Evolutionary conservation across 352 stramenopile species (phyloP).

Genomic region (Phytophthora cajani): DNA sequence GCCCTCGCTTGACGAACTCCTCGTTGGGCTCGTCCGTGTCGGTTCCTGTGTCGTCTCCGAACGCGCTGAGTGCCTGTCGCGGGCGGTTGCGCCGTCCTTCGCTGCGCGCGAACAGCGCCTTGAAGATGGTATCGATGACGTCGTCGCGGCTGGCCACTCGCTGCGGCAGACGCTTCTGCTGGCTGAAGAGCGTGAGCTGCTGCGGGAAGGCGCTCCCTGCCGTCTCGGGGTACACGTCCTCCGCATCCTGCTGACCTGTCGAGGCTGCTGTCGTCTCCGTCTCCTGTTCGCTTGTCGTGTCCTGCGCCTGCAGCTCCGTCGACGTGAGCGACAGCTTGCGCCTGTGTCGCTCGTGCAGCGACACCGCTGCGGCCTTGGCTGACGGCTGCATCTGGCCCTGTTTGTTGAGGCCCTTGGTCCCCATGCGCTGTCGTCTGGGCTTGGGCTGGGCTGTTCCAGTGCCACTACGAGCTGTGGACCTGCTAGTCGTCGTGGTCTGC

Average conservation of each 20-base stretch:
- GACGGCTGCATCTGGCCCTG: constrained; percentile 15
- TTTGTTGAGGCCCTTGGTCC: constrained; percentile 40
- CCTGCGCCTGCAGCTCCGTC: constrained; percentile 22
- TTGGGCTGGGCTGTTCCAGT: constrained; percentile 30
- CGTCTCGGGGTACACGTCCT: constrained; percentile 73
- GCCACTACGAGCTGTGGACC: neutral
- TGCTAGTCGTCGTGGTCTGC: constrained; percentile 1
- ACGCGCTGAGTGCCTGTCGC: constrained; percentile 57
- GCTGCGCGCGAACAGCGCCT: constrained; percentile 67
- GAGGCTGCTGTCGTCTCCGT: constrained; percentile 7
- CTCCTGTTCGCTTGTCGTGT: constrained; percentile 2
- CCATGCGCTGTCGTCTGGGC: constrained; percentile 62
- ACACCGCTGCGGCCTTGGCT: constrained; percentile 20
- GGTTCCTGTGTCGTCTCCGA: constrained; percentile 79
- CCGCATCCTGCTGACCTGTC: constrained; percentile 48
- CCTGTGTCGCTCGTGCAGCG: constrained; percentile 31
- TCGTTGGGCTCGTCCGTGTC: constrained; percentile 86
- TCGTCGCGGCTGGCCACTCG: constrained; percentile 75
- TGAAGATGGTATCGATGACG: constrained; percentile 86
- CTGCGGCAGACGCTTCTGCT: constrained; percentile 83
- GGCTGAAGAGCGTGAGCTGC: constrained; percentile 75
- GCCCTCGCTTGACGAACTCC: constrained; percentile 83
- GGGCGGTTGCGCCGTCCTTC: constrained; percentile 33
- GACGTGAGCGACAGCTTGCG: constrained; percentile 50
- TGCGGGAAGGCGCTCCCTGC: constrained; percentile 70